These are phyloP conservation scores for Metschnikowia henanensis DNA, from an alignment of 805 yeast genomes.

Conservation along the genomic window DNA sequence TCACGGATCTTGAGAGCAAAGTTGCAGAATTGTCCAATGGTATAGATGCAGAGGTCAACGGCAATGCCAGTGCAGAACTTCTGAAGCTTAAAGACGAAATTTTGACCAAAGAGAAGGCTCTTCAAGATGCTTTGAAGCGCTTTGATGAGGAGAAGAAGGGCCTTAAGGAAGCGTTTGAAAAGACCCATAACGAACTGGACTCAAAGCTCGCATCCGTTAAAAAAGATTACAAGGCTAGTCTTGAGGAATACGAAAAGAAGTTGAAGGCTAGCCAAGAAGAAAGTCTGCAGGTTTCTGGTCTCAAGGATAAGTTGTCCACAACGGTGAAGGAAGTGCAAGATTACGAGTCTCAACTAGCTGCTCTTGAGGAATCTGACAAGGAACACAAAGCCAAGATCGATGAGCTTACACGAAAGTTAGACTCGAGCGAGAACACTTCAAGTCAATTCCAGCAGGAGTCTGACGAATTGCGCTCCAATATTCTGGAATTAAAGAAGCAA, in stretches of 20 bases:
- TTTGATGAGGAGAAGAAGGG: constrained; percentile 1
- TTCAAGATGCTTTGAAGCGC: constrained; percentile 16
- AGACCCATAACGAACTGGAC: not conserved
- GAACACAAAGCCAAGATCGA: not conserved
- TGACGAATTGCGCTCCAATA: not conserved
- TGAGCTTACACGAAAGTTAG: not conserved
- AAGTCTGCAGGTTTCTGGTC: not conserved
- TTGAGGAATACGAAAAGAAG: not conserved
- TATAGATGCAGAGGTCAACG: not conserved
- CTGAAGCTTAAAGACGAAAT: not conserved
- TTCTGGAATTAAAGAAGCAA: not conserved
- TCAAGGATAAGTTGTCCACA: not conserved
- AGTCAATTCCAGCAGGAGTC: not conserved
- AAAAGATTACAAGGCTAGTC: not conserved
- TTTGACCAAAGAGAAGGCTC: constrained; percentile 12
- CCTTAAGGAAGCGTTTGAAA: constrained; percentile 1
- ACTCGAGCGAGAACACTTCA: not conserved
- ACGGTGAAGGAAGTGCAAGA: not conserved
- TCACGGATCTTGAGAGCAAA: constrained; percentile 1
- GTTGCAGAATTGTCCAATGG: not conserved
- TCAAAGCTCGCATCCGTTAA: not conserved
- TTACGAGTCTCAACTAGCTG: not conserved
- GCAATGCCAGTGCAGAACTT: not conserved
- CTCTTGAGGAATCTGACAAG: not conserved
- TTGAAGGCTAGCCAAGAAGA: not conserved